These are phyloP conservation scores for Solanum arcanum DNA, from an alignment of 257 asterid species.

Conservation along the genomic window DNA sequence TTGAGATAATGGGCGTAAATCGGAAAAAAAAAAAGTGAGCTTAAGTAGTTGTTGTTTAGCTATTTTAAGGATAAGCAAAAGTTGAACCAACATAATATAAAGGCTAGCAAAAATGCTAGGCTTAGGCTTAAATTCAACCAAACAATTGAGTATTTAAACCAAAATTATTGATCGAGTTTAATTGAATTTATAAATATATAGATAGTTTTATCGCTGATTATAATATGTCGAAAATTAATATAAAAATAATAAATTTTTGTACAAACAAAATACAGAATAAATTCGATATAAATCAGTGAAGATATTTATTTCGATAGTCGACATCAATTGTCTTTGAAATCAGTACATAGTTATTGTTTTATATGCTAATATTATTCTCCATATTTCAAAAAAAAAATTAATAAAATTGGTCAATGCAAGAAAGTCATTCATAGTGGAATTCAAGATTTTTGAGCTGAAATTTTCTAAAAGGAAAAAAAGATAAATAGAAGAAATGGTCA, in stretches of 20 bases:
- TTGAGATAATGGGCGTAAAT: not conserved
- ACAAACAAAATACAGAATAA: not conserved
- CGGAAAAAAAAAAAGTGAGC: too few species aligned
- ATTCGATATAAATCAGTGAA: not conserved
- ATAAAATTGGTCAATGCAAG: not conserved
- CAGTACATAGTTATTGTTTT: too few species aligned
- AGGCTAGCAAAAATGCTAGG: not conserved
- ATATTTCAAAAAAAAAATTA: not conserved
- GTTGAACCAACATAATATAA: not conserved
- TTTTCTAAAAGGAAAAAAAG: not conserved
- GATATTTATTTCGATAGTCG: too few species aligned
- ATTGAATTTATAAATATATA: not conserved
- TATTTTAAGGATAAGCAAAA: not conserved
- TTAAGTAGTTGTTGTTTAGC: not conserved
- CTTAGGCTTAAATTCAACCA: not conserved
- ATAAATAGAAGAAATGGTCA: not conserved
- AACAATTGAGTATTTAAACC: not conserved
- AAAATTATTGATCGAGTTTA: too few species aligned
- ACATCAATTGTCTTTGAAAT: not conserved
- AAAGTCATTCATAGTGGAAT: not conserved
- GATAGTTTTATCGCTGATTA: not conserved
- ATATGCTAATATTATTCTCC: not conserved
- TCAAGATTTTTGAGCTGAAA: not conserved
- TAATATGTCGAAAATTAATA: rapidly evolving
- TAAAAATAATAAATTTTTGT: not conserved